Conservation (phyloP, 2,329 filamentous ascomycete genomes). For the Colletotrichum siamense region DNA sequence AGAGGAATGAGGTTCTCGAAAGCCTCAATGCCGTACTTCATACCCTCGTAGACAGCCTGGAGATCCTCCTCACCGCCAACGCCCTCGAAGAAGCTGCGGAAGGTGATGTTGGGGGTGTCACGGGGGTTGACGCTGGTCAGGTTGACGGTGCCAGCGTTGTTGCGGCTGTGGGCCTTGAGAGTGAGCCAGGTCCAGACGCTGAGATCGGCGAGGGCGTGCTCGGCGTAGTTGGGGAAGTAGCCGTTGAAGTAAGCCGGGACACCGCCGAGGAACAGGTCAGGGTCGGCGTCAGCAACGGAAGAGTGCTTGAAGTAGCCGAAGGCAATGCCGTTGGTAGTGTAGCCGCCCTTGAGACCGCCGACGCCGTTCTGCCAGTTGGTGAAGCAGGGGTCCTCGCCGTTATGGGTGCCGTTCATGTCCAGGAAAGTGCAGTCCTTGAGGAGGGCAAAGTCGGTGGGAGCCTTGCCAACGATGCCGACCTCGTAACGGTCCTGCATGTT, state of each 20-base stretch:
- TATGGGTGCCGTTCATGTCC: conserved; percentile 20
- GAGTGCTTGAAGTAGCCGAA: conserved; percentile 47
- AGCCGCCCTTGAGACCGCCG: conserved; percentile 34
- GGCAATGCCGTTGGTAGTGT: conserved; percentile 57
- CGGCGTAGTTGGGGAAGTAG: conserved; percentile 60
- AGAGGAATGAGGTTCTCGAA: conserved; percentile 36
- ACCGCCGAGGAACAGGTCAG: conserved; percentile 60
- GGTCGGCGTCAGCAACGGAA: conserved; percentile 45
- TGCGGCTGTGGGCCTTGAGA: conserved; percentile 59
- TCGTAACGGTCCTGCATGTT: conserved; percentile 53
- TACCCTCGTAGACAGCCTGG: conserved; percentile 46
- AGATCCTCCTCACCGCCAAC: conserved; percentile 50
- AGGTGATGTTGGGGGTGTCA: conserved; percentile 66
- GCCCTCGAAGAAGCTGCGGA: conserved; percentile 56
- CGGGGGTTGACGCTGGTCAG: conserved; percentile 65
- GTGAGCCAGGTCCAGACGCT: conserved; percentile 47
- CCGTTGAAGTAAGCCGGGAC: conserved; percentile 59
- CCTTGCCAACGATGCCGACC: conserved; percentile 23
- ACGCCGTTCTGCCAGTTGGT: conserved; percentile 34
- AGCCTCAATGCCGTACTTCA: conserved; percentile 50
- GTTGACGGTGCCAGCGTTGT: conserved; percentile 66
- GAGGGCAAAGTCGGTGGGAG: conserved; percentile 28
- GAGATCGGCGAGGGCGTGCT: conserved; percentile 45
- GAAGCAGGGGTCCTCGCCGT: conserved; percentile 39
- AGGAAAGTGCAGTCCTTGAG: conserved; percentile 38